phyloP scores from a whole-genome alignment of 805 yeast genomes.

The Cyberlindnera mississippiensis region DNA sequence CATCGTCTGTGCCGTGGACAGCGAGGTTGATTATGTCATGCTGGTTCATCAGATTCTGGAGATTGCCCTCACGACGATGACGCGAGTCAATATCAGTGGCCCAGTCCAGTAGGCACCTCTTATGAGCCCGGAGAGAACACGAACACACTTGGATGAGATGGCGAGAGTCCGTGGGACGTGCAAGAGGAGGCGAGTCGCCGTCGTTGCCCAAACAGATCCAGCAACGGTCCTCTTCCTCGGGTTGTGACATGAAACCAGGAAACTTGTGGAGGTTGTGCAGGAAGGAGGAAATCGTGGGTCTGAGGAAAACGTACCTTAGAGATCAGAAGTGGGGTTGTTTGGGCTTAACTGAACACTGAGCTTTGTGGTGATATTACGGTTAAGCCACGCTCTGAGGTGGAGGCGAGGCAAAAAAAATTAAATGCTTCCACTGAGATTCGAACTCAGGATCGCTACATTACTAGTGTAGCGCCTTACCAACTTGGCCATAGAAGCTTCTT shows the following conservation, averaged over 20 bases:
- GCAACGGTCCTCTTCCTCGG: slow-evolving; percentile 7
- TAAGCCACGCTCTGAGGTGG: background rate
- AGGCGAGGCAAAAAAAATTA: slow-evolving; percentile 16
- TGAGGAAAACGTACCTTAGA: too few species aligned
- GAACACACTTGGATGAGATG: slow-evolving; percentile 8
- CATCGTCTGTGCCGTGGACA: background rate
- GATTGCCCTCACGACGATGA: slow-evolving; percentile 1
- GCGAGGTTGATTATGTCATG: background rate
- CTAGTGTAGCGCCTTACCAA: slow-evolving; percentile 84
- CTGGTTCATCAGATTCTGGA: background rate
- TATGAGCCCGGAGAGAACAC: slow-evolving; percentile 12
- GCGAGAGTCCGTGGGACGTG: slow-evolving; percentile 2
- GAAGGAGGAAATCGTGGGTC: background rate
- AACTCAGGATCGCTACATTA: slow-evolving; percentile 80
- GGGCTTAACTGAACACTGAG: too few species aligned
- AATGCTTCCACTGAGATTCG: slow-evolving; percentile 67
- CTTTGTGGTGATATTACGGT: too few species aligned
- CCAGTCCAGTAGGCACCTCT: slow-evolving; percentile 12
- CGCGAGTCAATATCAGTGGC: slow-evolving; percentile 6
- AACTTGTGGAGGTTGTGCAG: background rate
- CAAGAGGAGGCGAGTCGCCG: slow-evolving; percentile 9
- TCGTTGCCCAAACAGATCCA: slow-evolving; percentile 14
- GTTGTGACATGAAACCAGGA: background rate
- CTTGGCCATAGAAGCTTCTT: slow-evolving; percentile 48
- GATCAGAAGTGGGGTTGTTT: too few species aligned